Percentiles rank a stretch among this genome's conserved stretches.
phyloP scores from a whole-genome alignment of 2,329 filamentous ascomycete genomes.

The Furcasterigmium sp. region DNA sequence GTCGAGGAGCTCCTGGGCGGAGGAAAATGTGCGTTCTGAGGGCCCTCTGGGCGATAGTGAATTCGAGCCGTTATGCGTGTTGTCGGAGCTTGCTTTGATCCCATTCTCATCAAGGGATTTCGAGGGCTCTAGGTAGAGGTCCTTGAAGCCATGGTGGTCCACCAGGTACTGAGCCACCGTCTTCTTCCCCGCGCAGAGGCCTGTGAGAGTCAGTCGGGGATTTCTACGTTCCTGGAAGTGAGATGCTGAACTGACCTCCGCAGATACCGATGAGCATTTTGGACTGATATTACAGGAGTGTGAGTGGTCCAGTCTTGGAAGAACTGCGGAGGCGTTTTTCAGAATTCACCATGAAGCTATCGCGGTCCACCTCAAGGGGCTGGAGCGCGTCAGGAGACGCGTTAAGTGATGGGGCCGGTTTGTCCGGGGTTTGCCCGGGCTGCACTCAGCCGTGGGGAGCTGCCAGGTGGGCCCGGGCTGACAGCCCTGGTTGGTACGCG shows the following conservation, averaged over 20 bases:
- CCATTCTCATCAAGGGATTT: constrained; percentile 1
- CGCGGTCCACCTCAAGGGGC: no score
- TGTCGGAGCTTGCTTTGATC: neutral
- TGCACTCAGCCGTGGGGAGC: no score
- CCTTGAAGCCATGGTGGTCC: constrained; percentile 75
- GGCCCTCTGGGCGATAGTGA: constrained; percentile 4
- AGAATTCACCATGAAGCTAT: no score
- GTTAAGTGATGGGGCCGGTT: neutral
- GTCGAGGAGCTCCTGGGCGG: constrained; percentile 66
- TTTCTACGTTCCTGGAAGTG: no score
- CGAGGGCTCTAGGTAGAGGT: constrained; percentile 51
- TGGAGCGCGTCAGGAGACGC: neutral
- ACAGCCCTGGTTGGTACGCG: no score
- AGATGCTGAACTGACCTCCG: constrained; percentile 46
- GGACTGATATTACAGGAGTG: neutral
- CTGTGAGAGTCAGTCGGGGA: constrained; percentile 44
- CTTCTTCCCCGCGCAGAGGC: constrained; percentile 89
- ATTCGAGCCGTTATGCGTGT: neutral
- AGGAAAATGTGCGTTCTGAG: constrained; percentile 44
- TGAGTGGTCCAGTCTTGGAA: no score
- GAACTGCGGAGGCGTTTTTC: no score
- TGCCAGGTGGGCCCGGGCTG: no score
- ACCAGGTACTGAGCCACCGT: constrained; percentile 85
- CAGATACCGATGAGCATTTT: constrained; percentile 74
- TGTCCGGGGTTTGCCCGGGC: no score